Evolutionary conservation across 75 land plant genomes (phyloP).

Genomic region (Ceratopteris richardii): DNA sequence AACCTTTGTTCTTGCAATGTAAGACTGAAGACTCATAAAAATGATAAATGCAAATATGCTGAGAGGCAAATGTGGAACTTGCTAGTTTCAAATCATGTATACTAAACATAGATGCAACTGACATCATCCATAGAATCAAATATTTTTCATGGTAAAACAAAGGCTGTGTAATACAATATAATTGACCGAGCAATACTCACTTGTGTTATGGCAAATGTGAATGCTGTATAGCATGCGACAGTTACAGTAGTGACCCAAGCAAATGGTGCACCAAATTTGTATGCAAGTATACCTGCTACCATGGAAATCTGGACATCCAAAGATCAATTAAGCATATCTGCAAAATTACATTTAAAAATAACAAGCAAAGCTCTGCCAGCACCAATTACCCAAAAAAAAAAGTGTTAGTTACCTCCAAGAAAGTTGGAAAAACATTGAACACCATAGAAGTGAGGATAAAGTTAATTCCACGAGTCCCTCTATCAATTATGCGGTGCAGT

Average conservation of each 20-base stretch:
- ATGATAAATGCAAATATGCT: too few species aligned
- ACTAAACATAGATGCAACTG: too few species aligned
- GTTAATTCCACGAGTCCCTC: constrained; percentile 93
- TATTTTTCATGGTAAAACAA: too few species aligned
- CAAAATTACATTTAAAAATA: not conserved
- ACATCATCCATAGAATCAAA: too few species aligned
- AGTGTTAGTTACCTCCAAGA: constrained; percentile 97
- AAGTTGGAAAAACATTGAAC: constrained; percentile 92
- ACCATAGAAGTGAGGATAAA: constrained; percentile 82
- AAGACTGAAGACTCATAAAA: too few species aligned
- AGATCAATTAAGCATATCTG: not conserved
- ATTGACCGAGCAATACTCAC: constrained; percentile 36
- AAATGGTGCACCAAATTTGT: constrained; percentile 89
- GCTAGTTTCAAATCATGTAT: too few species aligned
- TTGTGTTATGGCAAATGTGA: constrained; percentile 88
- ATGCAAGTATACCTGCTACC: constrained; percentile 94
- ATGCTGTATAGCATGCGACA: constrained; percentile 71
- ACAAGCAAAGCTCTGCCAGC: not conserved
- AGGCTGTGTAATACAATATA: too few species aligned
- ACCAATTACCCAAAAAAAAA: not conserved
- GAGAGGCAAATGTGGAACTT: too few species aligned
- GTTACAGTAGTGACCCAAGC: constrained; percentile 87
- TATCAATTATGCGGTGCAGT: constrained; percentile 76
- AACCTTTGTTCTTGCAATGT: too few species aligned
- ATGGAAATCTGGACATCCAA: constrained; percentile 64